Conservation (phyloP, 345 rosid genomes). For the Moringa oleifera region DNA sequence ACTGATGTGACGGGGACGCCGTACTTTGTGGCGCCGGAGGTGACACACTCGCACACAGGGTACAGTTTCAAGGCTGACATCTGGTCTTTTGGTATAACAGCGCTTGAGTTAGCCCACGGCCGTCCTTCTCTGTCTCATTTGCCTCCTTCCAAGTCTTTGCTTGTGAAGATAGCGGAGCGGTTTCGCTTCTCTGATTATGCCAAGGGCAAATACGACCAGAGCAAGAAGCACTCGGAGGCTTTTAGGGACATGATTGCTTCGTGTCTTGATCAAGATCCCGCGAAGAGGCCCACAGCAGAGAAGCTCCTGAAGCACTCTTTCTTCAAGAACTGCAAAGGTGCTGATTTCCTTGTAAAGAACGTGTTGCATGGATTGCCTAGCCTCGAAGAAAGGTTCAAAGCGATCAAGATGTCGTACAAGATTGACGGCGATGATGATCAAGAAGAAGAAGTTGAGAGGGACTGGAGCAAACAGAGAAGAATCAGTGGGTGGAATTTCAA, state of each 20-base stretch:
- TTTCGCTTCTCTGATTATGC: constrained; percentile 61
- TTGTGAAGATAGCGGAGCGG: constrained; percentile 76
- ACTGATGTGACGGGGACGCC: constrained; percentile 83
- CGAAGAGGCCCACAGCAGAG: constrained; percentile 66
- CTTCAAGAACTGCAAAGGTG: constrained; percentile 65
- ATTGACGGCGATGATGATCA: constrained; percentile 21
- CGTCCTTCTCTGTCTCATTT: constrained; percentile 79
- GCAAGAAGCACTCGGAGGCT: constrained; percentile 64
- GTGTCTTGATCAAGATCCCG: constrained; percentile 77
- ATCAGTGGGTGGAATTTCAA: constrained; percentile 91
- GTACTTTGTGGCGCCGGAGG: constrained; percentile 98
- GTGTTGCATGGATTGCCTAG: constrained; percentile 54
- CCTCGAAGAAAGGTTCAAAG: constrained; percentile 60
- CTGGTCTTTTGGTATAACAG: constrained; percentile 93
- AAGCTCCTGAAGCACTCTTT: constrained; percentile 70
- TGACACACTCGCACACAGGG: constrained; percentile 82
- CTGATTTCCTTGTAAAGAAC: constrained; percentile 50
- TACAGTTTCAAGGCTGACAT: constrained; percentile 87
- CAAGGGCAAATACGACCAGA: constrained; percentile 22
- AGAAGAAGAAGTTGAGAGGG: constrained; percentile 18
- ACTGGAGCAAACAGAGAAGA: constrained; percentile 52
- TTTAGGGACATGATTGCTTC: constrained; percentile 81
- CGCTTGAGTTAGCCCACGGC: constrained; percentile 79
- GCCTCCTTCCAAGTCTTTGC: constrained; percentile 66
- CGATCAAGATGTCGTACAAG: constrained; percentile 17